Base-by-base conservation (phyloP, 2,329 filamentous ascomycete species). In the Sarocladium kiliense region DNA sequence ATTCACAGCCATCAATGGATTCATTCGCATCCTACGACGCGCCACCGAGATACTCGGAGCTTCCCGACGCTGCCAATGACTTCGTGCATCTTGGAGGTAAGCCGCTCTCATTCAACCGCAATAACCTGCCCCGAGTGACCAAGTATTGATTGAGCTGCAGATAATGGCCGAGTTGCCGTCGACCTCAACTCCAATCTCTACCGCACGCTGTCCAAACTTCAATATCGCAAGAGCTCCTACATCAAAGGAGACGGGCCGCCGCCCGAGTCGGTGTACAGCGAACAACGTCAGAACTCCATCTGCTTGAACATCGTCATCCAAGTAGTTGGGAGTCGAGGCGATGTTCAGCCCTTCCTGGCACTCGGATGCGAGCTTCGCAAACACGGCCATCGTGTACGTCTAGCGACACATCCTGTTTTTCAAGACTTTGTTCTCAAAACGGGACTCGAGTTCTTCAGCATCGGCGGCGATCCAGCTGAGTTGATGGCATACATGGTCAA, bases 261-360 rank as follows among this genome's bases (percentile, higher is more conserved):
- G n/a, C n/a, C n/a, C n/a, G n/a, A n/a, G n/a, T n/a, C n/a, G n/a
- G 45, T 25, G 23, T n/a, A n/a, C 14, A 21, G 19, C 23, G 11
- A 30, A 34, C 14, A 50, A 4, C 23, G 32, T 25, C 30, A 32
- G 6, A 32, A 6, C 6, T 12, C 6, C 7, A 32, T 6, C 6
- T 12, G 67, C 16, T 71, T 91, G 45, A 91, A 91, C 67, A 86
- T 92, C 53, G 87, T 90, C 18, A 85, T 92, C 57, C 89, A 90
- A 77, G 86, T 91, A 3, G 89, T 92, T 59, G 88, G 89, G 1
- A 87, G 82, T 9, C 77, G 88, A 44, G 88, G 88, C n/a, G 88
- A 93, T 62, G 85, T 88, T 2, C 88, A 92, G 63, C 89, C 89
- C 0, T 93, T 92, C 58, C 68, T 93, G 16, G 84, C 84, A 59